Percentiles rank a stretch among this genome's conserved stretches.
phyloP scores from a whole-genome alignment of 495 filamentous ascomycete genomes.

The Tuber calosporum region DNA sequence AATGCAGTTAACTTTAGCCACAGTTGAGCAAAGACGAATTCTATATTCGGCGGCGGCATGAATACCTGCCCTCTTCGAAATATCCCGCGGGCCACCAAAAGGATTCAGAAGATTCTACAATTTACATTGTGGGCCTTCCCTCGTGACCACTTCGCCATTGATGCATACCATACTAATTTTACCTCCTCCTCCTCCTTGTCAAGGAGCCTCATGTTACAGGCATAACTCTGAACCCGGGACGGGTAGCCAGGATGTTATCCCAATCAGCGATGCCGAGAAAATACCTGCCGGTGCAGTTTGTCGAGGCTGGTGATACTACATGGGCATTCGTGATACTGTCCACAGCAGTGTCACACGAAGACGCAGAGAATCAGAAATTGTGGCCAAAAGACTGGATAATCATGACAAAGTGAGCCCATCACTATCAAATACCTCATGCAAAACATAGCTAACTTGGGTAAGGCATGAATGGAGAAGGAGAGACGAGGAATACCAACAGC shows the following conservation, averaged over 20 bases:
- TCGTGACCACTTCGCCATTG: not conserved
- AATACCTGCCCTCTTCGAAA: not conserved
- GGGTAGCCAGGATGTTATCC: conserved; percentile 29
- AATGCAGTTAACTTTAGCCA: not conserved
- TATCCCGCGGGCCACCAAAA: not conserved
- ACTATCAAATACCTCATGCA: conserved; percentile 6
- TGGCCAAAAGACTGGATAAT: conserved; percentile 45
- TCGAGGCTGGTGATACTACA: conserved; percentile 32
- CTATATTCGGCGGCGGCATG: conserved; percentile 35
- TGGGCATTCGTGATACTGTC: conserved; percentile 45
- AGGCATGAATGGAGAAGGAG: conserved; percentile 39
- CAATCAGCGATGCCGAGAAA: conserved; percentile 24
- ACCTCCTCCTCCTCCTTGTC: conserved; percentile 9
- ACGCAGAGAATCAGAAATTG: conserved; percentile 24
- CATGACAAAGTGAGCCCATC: conserved; percentile 41
- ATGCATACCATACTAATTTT: conserved; percentile 16
- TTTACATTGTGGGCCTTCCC: conserved; percentile 29
- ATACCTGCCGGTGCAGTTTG: conserved; percentile 36
- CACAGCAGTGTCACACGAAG: conserved; percentile 27
- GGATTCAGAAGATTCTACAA: conserved; percentile 21
- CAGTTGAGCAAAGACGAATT: conserved; percentile 40
- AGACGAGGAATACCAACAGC: conserved; percentile 33
- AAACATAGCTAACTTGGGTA: conserved; percentile 1
- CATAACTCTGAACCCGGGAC: conserved; percentile 30
- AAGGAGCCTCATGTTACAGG: conserved; percentile 35